Evolutionary conservation across 164 flowering plant genomes (phyloP).

Genomic region (Aristolochia contorta): DNA sequence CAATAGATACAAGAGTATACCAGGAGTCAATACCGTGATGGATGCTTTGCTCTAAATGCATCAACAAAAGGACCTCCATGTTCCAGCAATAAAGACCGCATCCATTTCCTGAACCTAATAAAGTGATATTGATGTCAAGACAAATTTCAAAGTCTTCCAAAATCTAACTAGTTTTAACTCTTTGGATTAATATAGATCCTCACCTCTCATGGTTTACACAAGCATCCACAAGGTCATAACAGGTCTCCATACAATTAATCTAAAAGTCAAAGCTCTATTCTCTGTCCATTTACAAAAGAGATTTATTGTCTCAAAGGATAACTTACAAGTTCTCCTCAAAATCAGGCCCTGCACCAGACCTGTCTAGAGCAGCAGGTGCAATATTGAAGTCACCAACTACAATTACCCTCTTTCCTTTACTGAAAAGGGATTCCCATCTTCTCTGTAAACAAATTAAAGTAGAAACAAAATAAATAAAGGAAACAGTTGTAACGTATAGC

Average conservation of each 20-base stretch:
- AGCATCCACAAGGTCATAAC: neutral
- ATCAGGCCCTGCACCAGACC: constrained; percentile 86
- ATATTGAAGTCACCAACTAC: constrained; percentile 97
- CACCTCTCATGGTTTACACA: neutral
- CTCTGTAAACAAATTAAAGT: constrained; percentile 39
- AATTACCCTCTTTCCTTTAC: constrained; percentile 55
- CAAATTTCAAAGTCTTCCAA: neutral
- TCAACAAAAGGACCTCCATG: constrained; percentile 72
- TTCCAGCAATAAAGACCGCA: constrained; percentile 66
- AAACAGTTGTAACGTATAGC: too few relatives aligned
- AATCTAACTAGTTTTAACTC: neutral
- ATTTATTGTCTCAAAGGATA: neutral
- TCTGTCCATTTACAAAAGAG: too few relatives aligned
- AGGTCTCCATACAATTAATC: neutral
- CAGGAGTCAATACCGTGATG: constrained; percentile 49
- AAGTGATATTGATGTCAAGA: too few relatives aligned
- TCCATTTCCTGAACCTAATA: constrained; percentile 83
- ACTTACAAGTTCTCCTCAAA: constrained; percentile 87
- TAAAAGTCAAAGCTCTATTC: neutral
- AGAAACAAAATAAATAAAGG: neutral
- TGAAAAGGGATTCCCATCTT: constrained; percentile 83
- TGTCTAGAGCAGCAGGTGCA: constrained; percentile 80
- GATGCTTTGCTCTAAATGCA: constrained; percentile 83
- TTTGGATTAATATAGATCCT: neutral
- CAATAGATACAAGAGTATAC: neutral